Conservation (phyloP, 2,329 filamentous ascomycete genomes). For the Botryotinia narcissicola region DNA sequence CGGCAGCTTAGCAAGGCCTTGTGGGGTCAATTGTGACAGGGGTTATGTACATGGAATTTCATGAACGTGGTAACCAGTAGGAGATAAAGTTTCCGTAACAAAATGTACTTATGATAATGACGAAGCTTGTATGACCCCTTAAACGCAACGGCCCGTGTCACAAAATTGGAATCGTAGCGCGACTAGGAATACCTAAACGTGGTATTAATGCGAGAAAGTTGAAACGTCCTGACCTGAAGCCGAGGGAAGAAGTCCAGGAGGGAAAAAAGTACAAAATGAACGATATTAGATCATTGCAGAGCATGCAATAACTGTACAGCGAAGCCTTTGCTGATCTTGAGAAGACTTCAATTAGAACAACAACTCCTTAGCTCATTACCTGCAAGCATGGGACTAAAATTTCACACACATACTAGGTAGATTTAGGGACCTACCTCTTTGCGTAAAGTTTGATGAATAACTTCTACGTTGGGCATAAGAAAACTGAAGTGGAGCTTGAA, state of each 20-base stretch:
- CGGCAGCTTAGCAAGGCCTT: constrained; percentile 15
- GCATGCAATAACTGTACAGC: neutral
- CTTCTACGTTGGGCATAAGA: constrained; percentile 6
- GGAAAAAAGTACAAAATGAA: neutral
- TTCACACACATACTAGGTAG: constrained; percentile 2
- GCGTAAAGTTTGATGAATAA: constrained; percentile 10
- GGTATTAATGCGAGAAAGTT: constrained; percentile 9
- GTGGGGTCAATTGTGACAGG: constrained; percentile 8
- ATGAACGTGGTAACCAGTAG: constrained; percentile 16
- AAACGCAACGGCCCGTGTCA: constrained; percentile 20
- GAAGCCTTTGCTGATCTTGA: constrained; percentile 3
- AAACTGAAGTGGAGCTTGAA: neutral
- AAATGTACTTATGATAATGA: constrained; percentile 8
- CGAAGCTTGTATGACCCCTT: constrained; percentile 18
- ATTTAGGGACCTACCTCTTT: constrained; percentile 9
- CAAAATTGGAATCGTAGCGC: constrained; percentile 11
- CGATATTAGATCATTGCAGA: constrained; percentile 1
- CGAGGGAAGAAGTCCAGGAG: neutral
- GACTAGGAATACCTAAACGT: constrained; percentile 9
- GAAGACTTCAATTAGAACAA: neutral
- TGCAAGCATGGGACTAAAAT: constrained; percentile 1
- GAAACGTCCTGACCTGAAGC: constrained; percentile 11
- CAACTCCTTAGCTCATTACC: neutral
- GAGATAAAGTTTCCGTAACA: constrained; percentile 15
- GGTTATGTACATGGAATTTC: constrained; percentile 11